Base-by-base conservation (phyloP, 1,139 yeast species). In the Geotrichum europaeum region DNA sequence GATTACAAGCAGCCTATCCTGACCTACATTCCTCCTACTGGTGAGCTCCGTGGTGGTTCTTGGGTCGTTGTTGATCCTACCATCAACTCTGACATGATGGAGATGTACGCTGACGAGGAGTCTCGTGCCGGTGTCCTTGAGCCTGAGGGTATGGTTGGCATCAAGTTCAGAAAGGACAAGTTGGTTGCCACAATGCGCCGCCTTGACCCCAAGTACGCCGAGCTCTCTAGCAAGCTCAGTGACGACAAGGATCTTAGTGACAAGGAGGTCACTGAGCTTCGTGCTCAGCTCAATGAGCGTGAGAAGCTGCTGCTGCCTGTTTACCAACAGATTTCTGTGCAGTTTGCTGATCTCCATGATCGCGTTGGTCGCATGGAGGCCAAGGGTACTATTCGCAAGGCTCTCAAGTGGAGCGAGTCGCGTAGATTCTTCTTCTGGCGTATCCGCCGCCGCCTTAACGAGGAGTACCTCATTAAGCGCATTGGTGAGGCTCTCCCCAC, bases 41-140 rank as follows among this genome's bases (percentile, higher is more conserved):
- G 98, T 75, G 99, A 94, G 77, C 84, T 95, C 70, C 89, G 99
- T 83, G 99, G 99, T 81, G 99, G 99, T 75, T 94, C 99, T 36
- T 94, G 99, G 99, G 99, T 95, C 62, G 99, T 94, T 67, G 97
- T 94, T 74, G 99, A 94, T 77, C 98, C 99, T 67, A 89, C 97
- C 62, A 94, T 95, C 78, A 94, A 95, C 75, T 77, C 87, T 58
- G 98, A 92, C 66, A 89, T 89, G 89, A 95, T 94, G 97, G 99
- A 94, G 79, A 94, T 94, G 98, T 94, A 92, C 72, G 98, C 98
- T 25, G 99, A 95, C 76, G 86, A 84, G 56, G 95, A 94, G 62
- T 83, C 98, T n/a, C 85, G 99, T 76, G 99, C 94, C 53, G 98
- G 99, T 84, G 97, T 95, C 64, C 81, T 95, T 73, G 99, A 94